phyloP scores from a whole-genome alignment of 148 eudicot genomes.

The Rheum nobile region DNA sequence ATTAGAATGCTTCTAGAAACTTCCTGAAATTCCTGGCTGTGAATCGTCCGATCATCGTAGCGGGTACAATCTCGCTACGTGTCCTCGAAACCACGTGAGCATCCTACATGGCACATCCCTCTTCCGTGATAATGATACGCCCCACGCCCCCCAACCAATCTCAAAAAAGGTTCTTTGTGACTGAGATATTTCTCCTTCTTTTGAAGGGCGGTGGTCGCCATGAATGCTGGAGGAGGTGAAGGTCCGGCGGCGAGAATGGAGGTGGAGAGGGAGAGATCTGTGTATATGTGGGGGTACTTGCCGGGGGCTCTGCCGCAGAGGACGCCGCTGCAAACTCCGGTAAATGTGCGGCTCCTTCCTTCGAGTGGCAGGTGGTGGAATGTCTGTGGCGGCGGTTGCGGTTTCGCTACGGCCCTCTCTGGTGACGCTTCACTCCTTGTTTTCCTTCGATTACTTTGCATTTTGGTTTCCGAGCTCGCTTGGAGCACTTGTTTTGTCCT shows the following conservation, averaged over 20 bases:
- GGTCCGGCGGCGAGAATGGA: slow-evolving; percentile 21
- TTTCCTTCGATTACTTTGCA: no score
- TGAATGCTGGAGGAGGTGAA: slow-evolving; percentile 43
- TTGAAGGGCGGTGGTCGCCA: slow-evolving; percentile 4
- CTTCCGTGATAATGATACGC: slow-evolving; percentile 52
- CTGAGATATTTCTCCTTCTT: not conserved
- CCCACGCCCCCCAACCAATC: not conserved
- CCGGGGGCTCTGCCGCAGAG: no score
- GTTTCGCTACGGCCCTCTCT: slow-evolving; percentile 85
- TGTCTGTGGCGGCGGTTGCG: slow-evolving; percentile 92
- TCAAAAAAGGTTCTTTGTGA: not conserved
- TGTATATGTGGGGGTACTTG: slow-evolving; percentile 87
- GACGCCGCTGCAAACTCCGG: slow-evolving; percentile 66
- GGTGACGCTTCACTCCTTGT: slow-evolving; percentile 22
- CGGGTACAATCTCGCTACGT: slow-evolving; percentile 50
- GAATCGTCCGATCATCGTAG: slow-evolving; percentile 13
- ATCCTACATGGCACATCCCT: slow-evolving; percentile 58
- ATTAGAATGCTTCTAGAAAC: no score
- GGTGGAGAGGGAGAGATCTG: slow-evolving; percentile 27
- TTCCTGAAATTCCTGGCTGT: slow-evolving; percentile 56
- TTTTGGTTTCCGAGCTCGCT: no score
- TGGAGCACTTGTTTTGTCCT: no score
- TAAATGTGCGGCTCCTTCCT: slow-evolving; percentile 41
- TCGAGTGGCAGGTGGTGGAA: slow-evolving; percentile 45
- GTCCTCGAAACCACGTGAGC: slow-evolving; percentile 24